Conservation (phyloP, 352 stramenopile genomes). For the Phytophthora meadii region DNA sequence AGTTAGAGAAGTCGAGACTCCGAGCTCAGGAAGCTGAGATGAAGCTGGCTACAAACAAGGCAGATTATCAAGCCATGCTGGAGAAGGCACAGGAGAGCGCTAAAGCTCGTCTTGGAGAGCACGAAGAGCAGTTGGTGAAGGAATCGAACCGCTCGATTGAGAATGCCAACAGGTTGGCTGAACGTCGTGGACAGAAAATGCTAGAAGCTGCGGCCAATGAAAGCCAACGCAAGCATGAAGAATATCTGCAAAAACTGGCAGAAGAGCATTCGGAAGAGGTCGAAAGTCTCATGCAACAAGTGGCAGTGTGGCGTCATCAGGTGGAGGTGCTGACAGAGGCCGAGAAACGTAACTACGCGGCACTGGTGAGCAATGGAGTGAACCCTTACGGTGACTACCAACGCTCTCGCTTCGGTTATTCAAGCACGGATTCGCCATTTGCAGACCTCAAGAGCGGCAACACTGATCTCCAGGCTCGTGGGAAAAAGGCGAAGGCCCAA, state of each 20-base stretch:
- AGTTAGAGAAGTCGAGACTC: slow-evolving; percentile 43
- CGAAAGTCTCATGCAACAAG: slow-evolving; percentile 81
- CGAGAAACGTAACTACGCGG: slow-evolving; percentile 79
- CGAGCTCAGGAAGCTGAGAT: slow-evolving; percentile 49
- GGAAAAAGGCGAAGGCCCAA: slow-evolving; percentile 13
- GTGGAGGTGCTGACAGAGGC: slow-evolving; percentile 86
- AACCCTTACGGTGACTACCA: slow-evolving; percentile 66
- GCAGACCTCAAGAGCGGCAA: slow-evolving; percentile 22
- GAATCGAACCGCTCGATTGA: slow-evolving; percentile 85
- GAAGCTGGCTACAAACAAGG: slow-evolving; percentile 38
- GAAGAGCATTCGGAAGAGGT: slow-evolving; percentile 87
- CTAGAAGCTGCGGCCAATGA: slow-evolving; percentile 58
- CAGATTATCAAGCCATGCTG: slow-evolving; percentile 52
- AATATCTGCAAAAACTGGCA: slow-evolving; percentile 80
- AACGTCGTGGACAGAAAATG: slow-evolving; percentile 62
- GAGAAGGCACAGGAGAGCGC: slow-evolving; percentile 57
- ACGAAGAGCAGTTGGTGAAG: slow-evolving; percentile 74
- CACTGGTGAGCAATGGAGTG: slow-evolving; percentile 65
- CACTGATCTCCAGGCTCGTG: slow-evolving; percentile 8
- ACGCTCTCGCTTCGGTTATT: slow-evolving; percentile 58
- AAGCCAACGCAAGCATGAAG: slow-evolving; percentile 69
- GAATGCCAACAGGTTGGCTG: slow-evolving; percentile 59
- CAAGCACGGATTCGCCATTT: slow-evolving; percentile 31
- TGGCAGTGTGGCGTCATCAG: slow-evolving; percentile 84
- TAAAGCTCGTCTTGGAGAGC: slow-evolving; percentile 55